Percentiles rank a stretch among this genome's conserved stretches.
phyloP scores from a whole-genome alignment of 768 basidiomycete genomes.

The Basidioascus undulatus region DNA sequence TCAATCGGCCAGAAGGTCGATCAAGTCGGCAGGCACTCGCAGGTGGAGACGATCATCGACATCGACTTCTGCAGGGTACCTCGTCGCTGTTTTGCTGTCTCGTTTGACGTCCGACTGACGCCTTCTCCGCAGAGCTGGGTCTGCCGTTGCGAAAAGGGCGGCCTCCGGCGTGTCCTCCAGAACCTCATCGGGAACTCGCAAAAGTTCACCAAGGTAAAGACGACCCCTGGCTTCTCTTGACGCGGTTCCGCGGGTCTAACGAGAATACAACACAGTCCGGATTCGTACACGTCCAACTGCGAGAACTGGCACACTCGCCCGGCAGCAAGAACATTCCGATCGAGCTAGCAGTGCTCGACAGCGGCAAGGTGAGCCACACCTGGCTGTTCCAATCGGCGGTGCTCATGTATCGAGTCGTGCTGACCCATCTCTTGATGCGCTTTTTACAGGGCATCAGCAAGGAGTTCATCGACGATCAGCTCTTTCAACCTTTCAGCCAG shows the following conservation, averaged over 20 bases:
- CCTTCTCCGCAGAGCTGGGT: conserved; percentile 42
- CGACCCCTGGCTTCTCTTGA: no score
- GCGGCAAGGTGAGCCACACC: conserved; percentile 48
- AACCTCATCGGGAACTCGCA: conserved; percentile 83
- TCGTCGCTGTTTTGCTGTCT: neutral
- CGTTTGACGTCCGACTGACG: neutral
- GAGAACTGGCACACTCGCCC: conserved; percentile 38
- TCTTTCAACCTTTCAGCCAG: conserved; percentile 93
- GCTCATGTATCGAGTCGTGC: no score
- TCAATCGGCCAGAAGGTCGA: conserved; percentile 17
- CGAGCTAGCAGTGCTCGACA: conserved; percentile 65
- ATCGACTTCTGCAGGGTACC: conserved; percentile 25
- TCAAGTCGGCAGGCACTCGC: conserved; percentile 17
- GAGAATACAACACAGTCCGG: no score
- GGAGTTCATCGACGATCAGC: conserved; percentile 79
- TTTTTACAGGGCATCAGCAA: conserved; percentile 53
- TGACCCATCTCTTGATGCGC: no score
- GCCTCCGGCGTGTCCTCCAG: conserved; percentile 75
- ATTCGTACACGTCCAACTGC: conserved; percentile 61
- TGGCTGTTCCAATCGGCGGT: neutral
- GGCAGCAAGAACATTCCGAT: conserved; percentile 46
- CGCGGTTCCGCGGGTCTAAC: neutral
- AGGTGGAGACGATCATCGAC: conserved; percentile 73
- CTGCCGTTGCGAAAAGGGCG: conserved; percentile 72
- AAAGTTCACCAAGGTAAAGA: conserved; percentile 59